Evolutionary conservation across 805 yeast species (phyloP).

Genomic region (Kluyveromyces aestuarii): DNA sequence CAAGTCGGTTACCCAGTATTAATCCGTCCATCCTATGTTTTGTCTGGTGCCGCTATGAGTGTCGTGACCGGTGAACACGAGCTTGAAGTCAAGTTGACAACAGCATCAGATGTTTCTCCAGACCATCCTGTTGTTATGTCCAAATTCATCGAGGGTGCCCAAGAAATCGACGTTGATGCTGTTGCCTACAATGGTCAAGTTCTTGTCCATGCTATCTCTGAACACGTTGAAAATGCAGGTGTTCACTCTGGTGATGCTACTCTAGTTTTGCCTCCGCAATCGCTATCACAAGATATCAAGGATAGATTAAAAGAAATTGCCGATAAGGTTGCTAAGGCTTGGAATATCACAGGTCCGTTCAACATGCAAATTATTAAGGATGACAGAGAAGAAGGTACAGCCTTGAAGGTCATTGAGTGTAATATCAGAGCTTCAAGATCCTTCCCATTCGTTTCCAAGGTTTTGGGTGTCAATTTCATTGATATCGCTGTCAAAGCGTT

Average conservation of each 20-base stretch:
- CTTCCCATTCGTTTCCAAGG: conserved; percentile 98
- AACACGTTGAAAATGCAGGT: conserved; percentile 98
- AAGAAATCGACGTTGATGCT: conserved; percentile 95
- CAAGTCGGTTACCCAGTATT: conserved; percentile 90
- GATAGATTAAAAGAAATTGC: conserved; percentile 77
- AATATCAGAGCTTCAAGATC: conserved; percentile 97
- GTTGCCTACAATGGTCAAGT: conserved; percentile 87
- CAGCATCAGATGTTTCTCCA: conserved; percentile 86
- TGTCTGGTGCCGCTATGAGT: conserved; percentile 98
- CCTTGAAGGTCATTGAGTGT: conserved; percentile 94
- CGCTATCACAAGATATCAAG: conserved; percentile 56
- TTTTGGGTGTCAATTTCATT: conserved; percentile 87
- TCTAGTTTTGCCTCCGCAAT: conserved; percentile 85
- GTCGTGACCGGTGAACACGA: conserved; percentile 76
- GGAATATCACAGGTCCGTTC: conserved; percentile 96
- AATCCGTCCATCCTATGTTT: conserved; percentile 94
- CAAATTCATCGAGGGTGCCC: conserved; percentile 90
- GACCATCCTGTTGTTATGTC: conserved; percentile 98
- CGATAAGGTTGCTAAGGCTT: conserved; percentile 86
- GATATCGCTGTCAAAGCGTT: conserved; percentile 90
- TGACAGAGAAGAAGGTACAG: conserved; percentile 50
- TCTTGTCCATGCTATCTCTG: conserved; percentile 90
- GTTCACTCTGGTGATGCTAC: conserved; percentile 99
- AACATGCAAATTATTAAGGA: conserved; percentile 94
- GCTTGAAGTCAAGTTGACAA: conserved; percentile 69